Conservation (phyloP, 306 rosid genomes). For the Cicer bijugum region DNA sequence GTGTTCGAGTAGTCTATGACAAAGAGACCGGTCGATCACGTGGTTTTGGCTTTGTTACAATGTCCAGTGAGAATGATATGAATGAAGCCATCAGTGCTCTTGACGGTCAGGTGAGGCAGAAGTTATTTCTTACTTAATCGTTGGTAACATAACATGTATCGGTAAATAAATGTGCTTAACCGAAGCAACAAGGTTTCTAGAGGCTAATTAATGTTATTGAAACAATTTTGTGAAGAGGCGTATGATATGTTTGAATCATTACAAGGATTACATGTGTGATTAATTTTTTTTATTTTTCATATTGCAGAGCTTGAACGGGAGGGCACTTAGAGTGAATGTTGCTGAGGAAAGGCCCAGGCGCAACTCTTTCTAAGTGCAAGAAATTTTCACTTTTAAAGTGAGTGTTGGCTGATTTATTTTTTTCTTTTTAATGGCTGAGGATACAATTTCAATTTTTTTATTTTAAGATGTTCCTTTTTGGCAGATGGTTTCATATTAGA, state of each 20-base stretch:
- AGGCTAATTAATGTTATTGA: conserved; percentile 2
- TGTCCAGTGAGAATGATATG: conserved; percentile 75
- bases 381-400: conserved; percentile 17
- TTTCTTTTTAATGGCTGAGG: conserved; percentile 44
- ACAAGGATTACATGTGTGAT: conserved; percentile 8
- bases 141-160: neutral
- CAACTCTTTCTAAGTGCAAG: conserved; percentile 53
- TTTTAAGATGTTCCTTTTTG: conserved; percentile 35
- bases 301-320: conserved; percentile 77
- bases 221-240: neutral
- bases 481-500: conserved; percentile 47
- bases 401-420: conserved; percentile 35
- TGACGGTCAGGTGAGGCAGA: conserved; percentile 86
- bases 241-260: conserved; percentile 3
- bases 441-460: conserved; percentile 36
- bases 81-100: conserved; percentile 89
- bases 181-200: neutral
- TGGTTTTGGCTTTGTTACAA: conserved; percentile 91
- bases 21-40: conserved; percentile 95
- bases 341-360: conserved; percentile 90
- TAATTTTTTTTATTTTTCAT: conserved; percentile 18
- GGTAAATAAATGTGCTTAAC: conserved; percentile 4
- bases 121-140: conserved; percentile 18
- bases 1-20: conserved; percentile 78
- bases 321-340: conserved; percentile 85